Evolutionary conservation across 495 filamentous ascomycete genomes (phyloP), one percentile per base, ranked within the genome.

Genomic region (Penicillium canariense): DNA sequence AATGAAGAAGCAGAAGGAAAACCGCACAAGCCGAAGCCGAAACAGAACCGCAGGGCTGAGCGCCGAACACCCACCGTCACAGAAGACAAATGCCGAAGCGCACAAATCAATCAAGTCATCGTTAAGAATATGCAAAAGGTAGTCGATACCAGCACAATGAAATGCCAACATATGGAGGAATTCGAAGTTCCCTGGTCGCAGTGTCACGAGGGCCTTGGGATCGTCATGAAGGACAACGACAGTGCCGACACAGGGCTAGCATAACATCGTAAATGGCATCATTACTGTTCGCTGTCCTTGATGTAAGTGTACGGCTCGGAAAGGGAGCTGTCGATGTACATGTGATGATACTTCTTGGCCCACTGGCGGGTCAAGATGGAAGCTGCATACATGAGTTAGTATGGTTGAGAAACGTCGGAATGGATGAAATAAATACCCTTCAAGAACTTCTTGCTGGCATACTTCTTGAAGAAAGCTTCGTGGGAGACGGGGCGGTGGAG

Each of bases 401-500:
- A 49, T 38, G 32, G 1, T 14, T 10, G 34, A 36, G 12, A 30
- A 15, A 56, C 73, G n/a, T 14, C 12, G 12, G 8, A 40, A 14
- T 14, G 18, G 17, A 15, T 7, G 3, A 14, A 40, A 8, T 18
- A 35, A 23, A 66, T 82, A 91, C 94, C 93, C 77, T 97, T 97
- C 64, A 97, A 72, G 73, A 96, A 98, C 72, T 93, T 96, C 78
- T 97, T 97, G 82, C 90, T 94, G 14, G 95, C 94, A 66, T 98
- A 98, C 70, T 98, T 98, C 81, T 93, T 94, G 81, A 96, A 97
- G 82, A 98, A 97, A 15, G 95, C 94, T 70, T 97, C 91, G 61
- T 97, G 94, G 34, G 81, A 80, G 39, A 96, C 90, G 27, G 95
- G 94, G 8, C 86, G 82, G 52, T 85, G 86, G 30, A 97, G 84